Evolutionary conservation across 73 alveolate species (phyloP).

Genomic region (Paramecium sexaurelia): DNA sequence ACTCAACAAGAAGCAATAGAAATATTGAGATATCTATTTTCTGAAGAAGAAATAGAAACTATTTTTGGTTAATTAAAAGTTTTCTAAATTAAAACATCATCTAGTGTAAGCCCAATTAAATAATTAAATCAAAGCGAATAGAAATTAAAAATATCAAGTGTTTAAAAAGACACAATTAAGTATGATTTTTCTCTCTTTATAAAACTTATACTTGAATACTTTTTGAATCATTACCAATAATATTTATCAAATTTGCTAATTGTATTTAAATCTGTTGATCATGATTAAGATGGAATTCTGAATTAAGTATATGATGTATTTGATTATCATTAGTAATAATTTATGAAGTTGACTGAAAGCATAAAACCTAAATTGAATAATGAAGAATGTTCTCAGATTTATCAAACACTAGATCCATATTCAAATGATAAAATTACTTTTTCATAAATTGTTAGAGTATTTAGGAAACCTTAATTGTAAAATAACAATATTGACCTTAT

Average conservation of each 20-base stretch:
- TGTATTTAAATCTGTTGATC: conserved; percentile 42
- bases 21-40: conserved; percentile 72
- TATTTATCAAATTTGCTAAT: conserved; percentile 47
- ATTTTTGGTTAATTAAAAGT: neutral
- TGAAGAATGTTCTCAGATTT: neutral
- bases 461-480: neutral
- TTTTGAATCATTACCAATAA: neutral
- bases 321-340: neutral
- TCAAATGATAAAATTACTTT: neutral
- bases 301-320: neutral
- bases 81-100: neutral
- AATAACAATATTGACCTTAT: neutral
- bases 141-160: neutral
- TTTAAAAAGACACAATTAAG: neutral
- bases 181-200: neutral
- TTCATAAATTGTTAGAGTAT: conserved; percentile 17
- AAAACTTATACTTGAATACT: neutral
- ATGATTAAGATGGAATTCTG: conserved; percentile 41
- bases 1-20: conserved; percentile 81
- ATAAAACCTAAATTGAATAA: neutral
- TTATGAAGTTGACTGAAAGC: neutral
- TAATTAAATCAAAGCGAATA: neutral
- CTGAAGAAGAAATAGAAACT: neutral
- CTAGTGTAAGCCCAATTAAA: neutral
- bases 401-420: neutral